Percentiles rank a stretch among this genome's conserved stretches.
Evolutionary conservation across 1,139 yeast species (phyloP).

Genomic region (Kluyveromyces marxianus): DNA sequence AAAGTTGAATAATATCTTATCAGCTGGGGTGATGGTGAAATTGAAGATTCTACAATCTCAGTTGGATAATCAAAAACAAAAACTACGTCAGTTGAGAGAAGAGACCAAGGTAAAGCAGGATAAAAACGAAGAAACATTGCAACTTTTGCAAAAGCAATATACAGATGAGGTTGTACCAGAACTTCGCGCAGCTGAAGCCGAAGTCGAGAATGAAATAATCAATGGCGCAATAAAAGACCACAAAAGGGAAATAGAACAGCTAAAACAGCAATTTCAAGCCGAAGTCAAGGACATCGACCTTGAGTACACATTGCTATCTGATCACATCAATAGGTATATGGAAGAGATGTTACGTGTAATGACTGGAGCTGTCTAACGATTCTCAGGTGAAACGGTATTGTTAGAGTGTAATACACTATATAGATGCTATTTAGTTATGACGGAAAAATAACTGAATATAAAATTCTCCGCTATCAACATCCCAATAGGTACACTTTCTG

Average conservation of each 20-base stretch:
- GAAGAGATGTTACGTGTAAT: slow-evolving; percentile 18
- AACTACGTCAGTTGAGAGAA: slow-evolving; percentile 14
- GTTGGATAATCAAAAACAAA: slow-evolving; percentile 16
- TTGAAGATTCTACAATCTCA: slow-evolving; percentile 22
- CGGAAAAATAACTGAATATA: slow-evolving; percentile 24
- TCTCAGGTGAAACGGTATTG: background rate
- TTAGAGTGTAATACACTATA: background rate
- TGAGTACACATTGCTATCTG: slow-evolving; percentile 23
- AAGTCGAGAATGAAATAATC: slow-evolving; percentile 20
- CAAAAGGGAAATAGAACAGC: slow-evolving; percentile 17
- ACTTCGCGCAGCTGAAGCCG: slow-evolving; percentile 19
- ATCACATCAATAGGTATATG: slow-evolving; percentile 27
- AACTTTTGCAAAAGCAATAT: slow-evolving; percentile 17
- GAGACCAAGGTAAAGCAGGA: slow-evolving; percentile 14
- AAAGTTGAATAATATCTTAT: slow-evolving; percentile 18
- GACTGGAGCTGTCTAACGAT: background rate
- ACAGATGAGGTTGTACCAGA: slow-evolving; percentile 23
- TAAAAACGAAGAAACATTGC: slow-evolving; percentile 17
- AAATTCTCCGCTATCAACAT: slow-evolving; percentile 12
- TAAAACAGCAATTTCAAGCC: slow-evolving; percentile 15
- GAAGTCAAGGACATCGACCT: slow-evolving; percentile 24
- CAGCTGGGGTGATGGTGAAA: slow-evolving; percentile 19
- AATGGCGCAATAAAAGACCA: slow-evolving; percentile 19
- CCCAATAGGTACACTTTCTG: slow-evolving; percentile 23
- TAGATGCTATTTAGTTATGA: slow-evolving; percentile 2